Evolutionary conservation across 805 yeast genomes (phyloP), one percentile per base, ranked within the genome.

Genomic region (Saccharomycopsis sp.): DNA sequence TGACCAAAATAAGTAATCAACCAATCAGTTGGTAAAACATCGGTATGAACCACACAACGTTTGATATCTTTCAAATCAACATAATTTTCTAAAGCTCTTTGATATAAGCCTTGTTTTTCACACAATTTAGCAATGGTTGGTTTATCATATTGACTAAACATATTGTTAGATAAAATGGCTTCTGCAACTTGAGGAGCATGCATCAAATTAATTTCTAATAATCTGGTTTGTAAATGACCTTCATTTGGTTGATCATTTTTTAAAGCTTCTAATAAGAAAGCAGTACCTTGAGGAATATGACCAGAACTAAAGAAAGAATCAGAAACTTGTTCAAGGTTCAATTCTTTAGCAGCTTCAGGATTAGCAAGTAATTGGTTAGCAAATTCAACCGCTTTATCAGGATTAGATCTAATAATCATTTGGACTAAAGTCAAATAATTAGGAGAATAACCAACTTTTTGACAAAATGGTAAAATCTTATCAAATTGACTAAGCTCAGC

Each of bases 151-250:
- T 88, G 96, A 50, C 88, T 76, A 66, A 94, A 92, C 85, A 92
- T 89, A 46, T 79, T 78, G 62, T 89, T 92, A 46, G 96, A 96
- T 54, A 92, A 70, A 51, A 92, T 92, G 17, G 99, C 99, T 63
- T 92, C 98, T 32, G 98, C 99, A 42, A 92, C 99, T 70, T 92
- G 98, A 38, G 99, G 99, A 14, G 98, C 98, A 59, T 88, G 94
- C 57, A 85, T 61, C 58, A 92, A 69, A 61, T 92, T 92, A 51
- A 85, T 86, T 63, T 92, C 98, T 51, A 92, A 73, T 38, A 92
- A 75, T 55, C 94, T 77, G 6, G 98, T 92, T 69, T 92, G 98
- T 56, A 92, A 69, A 55, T 87, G 95, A 14, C 96, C 96, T 57
- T 92, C 95, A 48, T 88, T 81, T 31, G 97, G 96, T 29, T 79